A percentile compares a stretch with the other conserved stretches of the same genome.
Conservation (phyloP, 2,329 filamentous ascomycete genomes). For the Stachybotrys elegans region DNA sequence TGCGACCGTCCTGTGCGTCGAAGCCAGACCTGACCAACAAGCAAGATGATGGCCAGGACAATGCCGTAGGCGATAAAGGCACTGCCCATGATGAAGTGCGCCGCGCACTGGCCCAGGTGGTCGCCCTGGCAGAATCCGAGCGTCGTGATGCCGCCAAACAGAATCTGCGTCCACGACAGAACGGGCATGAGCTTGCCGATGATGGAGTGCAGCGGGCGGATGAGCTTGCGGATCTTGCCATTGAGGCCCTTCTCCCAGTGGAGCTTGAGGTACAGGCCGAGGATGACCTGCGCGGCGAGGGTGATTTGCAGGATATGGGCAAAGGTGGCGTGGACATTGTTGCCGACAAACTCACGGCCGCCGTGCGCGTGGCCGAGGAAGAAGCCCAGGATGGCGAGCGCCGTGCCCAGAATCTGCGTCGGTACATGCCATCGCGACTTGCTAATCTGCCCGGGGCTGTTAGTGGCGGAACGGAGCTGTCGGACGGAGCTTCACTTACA, state of each 20-base stretch:
- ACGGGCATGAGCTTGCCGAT: conserved; percentile 85
- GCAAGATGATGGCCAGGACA: conserved; percentile 74
- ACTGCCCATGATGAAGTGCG: conserved; percentile 98
- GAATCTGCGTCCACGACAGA: conserved; percentile 85
- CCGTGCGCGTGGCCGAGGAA: conserved; percentile 88
- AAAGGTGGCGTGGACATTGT: conserved; percentile 77
- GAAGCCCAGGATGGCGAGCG: conserved; percentile 77
- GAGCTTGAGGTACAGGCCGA: conserved; percentile 83
- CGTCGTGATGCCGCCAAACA: conserved; percentile 90
- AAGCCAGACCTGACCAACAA: conserved; percentile 87
- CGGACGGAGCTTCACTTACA: conserved; percentile 45
- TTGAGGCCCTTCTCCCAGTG: conserved; percentile 84
- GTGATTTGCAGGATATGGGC: conserved; percentile 76
- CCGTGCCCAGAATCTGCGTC: conserved; percentile 68
- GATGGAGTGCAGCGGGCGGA: conserved; percentile 72
- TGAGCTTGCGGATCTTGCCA: conserved; percentile 66
- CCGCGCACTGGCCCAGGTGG: conserved; percentile 85
- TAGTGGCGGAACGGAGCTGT: not conserved
- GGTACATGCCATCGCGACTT: conserved; percentile 94
- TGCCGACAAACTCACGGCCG: conserved; percentile 73
- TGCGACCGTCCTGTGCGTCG: conserved; percentile 78
- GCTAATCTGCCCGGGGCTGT: conserved; percentile 56
- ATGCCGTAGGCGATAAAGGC: conserved; percentile 95
- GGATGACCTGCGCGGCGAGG: conserved; percentile 67
- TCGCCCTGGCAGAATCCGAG: conserved; percentile 91